Percentiles rank a stretch among this genome's conserved stretches.
Evolutionary conservation across 495 filamentous ascomycete genomes (phyloP).

Genomic region (Aspergillus sclerotiicarbonarius): DNA sequence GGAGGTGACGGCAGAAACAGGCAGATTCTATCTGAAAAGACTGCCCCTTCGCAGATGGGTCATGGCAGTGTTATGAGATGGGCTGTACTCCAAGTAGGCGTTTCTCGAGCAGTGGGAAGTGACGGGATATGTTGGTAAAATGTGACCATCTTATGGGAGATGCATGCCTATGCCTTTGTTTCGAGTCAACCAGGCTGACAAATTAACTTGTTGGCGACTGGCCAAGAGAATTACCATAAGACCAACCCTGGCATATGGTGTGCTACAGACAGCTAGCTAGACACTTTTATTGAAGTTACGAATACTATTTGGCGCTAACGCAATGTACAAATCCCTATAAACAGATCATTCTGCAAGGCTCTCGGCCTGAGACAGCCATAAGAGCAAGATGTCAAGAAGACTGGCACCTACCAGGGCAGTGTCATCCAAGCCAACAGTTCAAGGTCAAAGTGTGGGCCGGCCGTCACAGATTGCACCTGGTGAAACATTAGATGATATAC

Average conservation of each 20-base stretch:
- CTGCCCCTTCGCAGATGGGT: too few species aligned
- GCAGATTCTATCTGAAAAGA: too few species aligned
- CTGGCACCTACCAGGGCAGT: constrained; percentile 47
- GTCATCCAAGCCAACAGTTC: constrained; percentile 29
- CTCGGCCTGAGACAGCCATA: constrained; percentile 23
- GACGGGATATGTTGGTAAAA: too few species aligned
- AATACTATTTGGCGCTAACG: constrained; percentile 17
- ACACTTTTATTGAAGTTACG: constrained; percentile 1
- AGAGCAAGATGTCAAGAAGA: constrained; percentile 26
- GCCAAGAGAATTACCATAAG: too few species aligned
- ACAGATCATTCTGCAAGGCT: constrained; percentile 30
- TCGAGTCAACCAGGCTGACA: too few species aligned
- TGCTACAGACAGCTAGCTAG: background rate
- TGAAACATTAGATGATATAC: constrained; percentile 30
- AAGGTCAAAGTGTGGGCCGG: constrained; percentile 19
- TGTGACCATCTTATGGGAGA: too few species aligned
- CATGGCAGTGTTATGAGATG: too few species aligned
- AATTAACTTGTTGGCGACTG: background rate
- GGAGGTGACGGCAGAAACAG: too few species aligned
- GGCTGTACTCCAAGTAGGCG: too few species aligned
- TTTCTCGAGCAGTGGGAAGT: too few species aligned
- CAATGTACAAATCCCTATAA: constrained; percentile 30
- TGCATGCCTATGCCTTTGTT: too few species aligned
- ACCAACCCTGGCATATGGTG: background rate
- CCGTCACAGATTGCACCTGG: constrained; percentile 27